These are phyloP conservation scores for Coelastrella sp. DNA, from an alignment of 139 green algal species.

Conservation along the genomic window DNA sequence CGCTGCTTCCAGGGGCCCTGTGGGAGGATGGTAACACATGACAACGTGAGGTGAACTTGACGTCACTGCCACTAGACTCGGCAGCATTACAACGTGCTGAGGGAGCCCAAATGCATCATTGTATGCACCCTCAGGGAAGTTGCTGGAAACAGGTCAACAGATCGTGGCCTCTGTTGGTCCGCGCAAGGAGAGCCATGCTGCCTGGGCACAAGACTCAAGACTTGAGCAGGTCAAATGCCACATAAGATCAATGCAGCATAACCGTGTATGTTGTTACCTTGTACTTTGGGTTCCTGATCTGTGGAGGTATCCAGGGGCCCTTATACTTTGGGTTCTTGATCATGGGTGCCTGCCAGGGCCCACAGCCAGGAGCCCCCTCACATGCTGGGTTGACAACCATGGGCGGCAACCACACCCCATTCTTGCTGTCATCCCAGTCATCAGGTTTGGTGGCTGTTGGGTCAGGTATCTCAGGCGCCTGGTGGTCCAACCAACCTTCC, in stretches of 20 bases:
- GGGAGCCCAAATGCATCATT: too few relatives aligned
- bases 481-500: constrained; percentile 93
- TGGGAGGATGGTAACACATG: neutral
- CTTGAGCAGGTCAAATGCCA: too few relatives aligned
- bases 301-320: constrained; percentile 83
- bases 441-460: constrained; percentile 84
- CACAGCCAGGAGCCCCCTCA: constrained; percentile 81
- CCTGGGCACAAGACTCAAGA: neutral
- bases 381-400: constrained; percentile 81
- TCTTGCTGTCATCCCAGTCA: constrained; percentile 97
- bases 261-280: too few relatives aligned
- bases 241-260: too few relatives aligned
- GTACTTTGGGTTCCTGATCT: constrained; percentile 94
- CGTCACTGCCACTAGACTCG: too few relatives aligned
- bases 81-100: too few relatives aligned
- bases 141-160: too few relatives aligned
- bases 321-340: constrained; percentile 94
- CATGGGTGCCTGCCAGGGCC: constrained; percentile 87
- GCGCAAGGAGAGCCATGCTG: neutral
- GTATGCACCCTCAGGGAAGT: too few relatives aligned
- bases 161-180: too few relatives aligned
- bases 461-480: constrained; percentile 84
- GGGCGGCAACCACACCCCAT: constrained; percentile 85
- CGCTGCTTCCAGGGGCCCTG: constrained; percentile 74
- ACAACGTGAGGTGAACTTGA: too few relatives aligned